These are phyloP conservation scores for Talaromyces wortmannii DNA, from an alignment of 495 filamentous ascomycete species.

Conservation along the genomic window DNA sequence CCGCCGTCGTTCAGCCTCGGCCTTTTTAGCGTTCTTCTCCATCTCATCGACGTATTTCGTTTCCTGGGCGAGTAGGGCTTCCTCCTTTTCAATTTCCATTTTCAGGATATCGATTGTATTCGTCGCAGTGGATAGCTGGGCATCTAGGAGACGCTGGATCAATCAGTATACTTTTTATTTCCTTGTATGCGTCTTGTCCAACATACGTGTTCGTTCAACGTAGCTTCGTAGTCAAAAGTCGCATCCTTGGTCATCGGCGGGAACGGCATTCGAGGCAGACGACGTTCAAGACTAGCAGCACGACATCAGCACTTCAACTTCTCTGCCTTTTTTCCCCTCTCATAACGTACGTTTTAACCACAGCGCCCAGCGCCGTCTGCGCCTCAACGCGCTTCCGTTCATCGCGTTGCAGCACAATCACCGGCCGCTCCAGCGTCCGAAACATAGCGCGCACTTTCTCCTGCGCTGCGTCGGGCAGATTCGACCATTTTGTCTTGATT, in stretches of 20 bases:
- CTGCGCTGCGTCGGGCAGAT: constrained; percentile 42
- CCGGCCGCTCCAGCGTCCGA: constrained; percentile 44
- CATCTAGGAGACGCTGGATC: constrained; percentile 40
- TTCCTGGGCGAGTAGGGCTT: constrained; percentile 43
- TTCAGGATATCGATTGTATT: constrained; percentile 49
- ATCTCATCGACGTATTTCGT: constrained; percentile 40
- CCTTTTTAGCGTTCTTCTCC: constrained; percentile 46
- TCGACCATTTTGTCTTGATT: constrained; percentile 54
- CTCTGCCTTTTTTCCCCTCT: background rate
- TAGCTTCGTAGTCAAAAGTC: constrained; percentile 54
- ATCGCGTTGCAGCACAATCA: constrained; percentile 46
- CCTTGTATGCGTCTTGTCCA: background rate
- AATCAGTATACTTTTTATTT: constrained; percentile 6
- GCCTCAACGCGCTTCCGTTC: constrained; percentile 49
- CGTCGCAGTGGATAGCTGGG: constrained; percentile 42
- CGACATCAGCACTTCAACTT: background rate
- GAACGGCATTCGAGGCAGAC: constrained; percentile 52
- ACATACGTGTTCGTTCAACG: constrained; percentile 49
- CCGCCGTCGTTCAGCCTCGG: constrained; percentile 35
- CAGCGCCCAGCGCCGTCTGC: constrained; percentile 41
- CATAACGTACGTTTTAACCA: constrained; percentile 37
- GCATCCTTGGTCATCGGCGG: constrained; percentile 49
- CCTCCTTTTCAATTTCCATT: constrained; percentile 47
- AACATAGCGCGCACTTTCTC: constrained; percentile 47
- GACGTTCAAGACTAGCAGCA: constrained; percentile 31